Base-by-base conservation (phyloP, 768 basidiomycete species). In the Rhizopogon roseolus region DNA sequence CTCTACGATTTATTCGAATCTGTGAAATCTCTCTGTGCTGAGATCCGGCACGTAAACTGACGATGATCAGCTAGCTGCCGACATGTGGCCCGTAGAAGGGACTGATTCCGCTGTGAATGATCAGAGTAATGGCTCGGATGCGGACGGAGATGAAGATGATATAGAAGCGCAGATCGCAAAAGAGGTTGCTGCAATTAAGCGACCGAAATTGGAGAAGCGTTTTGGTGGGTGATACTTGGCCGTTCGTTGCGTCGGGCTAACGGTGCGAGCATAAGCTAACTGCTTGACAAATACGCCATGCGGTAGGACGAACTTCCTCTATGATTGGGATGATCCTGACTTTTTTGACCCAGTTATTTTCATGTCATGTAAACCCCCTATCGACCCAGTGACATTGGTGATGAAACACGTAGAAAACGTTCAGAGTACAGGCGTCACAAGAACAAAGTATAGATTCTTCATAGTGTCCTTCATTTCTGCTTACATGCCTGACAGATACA, bases 241-340 rank as follows among this genome's bases (percentile, higher is more conserved):
- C 50, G 36, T 44, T 41, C 11, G 9, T 39, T 14, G 17, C 8
- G 36, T 43, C 14, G 14, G 10, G 5, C 34, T 27, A 1, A 19
- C 6, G 19, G 14, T 27, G 8, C 17, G 56, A 56, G 14, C 8
- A 16, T 10, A 56, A 93, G 90, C 71, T 5, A 93, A 84, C 62
- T 90, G 86, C 57, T 81, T 82, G 62, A 91, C 89, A 3, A 85
- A 88, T 62, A 92, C 90, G 0, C 80, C 83, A 41, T 93, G 90
- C 53, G 82, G 90, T 92, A 36, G 65, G 37, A 51, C 41, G 5
- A 14, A 11, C 25, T 28, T 11, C 39, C 7, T 52, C 53, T 22
- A 22, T 22, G 25, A 53, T 36, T 41, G 46, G 50, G 36, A 44
- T 17, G 8, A 41, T 37, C 45, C 46, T 16, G 17, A 39, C 49